A percentile compares a stretch with the other conserved stretches of the same genome.
Conservation (phyloP, 208 protist species). For the Wallacemonas sp. region DNA sequence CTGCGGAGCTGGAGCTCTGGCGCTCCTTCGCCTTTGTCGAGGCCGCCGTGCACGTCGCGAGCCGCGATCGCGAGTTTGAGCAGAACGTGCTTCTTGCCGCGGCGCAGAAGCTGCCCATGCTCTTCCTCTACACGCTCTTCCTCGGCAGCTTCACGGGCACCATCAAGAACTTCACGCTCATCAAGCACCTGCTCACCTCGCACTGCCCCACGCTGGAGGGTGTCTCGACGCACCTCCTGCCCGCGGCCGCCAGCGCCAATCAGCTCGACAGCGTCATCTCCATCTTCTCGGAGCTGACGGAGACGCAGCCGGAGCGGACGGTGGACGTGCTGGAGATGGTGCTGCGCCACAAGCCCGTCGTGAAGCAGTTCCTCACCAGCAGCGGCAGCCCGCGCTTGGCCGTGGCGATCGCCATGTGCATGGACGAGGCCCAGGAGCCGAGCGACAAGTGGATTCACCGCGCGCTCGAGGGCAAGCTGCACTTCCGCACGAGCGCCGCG, state of each 20-base stretch:
- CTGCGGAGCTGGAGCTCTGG: constrained; percentile 74
- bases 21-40: constrained; percentile 79
- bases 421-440: constrained; percentile 76
- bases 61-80: constrained; percentile 80
- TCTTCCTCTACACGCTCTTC: constrained; percentile 77
- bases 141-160: constrained; percentile 68
- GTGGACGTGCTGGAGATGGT: constrained; percentile 78
- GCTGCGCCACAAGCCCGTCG: constrained; percentile 61
- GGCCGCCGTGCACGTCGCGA: constrained; percentile 81
- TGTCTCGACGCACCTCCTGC: constrained; percentile 60
- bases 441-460: constrained; percentile 84
- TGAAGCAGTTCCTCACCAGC: constrained; percentile 66
- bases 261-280: constrained; percentile 69
- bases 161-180: constrained; percentile 77
- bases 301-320: constrained; percentile 51
- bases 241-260: constrained; percentile 66
- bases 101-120: constrained; percentile 63
- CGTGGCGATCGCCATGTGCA: constrained; percentile 89
- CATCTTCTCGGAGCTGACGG: constrained; percentile 81
- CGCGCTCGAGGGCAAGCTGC: constrained; percentile 80
- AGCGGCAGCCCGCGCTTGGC: constrained; percentile 81
- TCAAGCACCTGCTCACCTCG: constrained; percentile 65
- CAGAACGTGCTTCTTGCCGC: constrained; percentile 64
- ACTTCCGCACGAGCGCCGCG: constrained; percentile 74
- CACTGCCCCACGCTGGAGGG: constrained; percentile 63